Base-by-base conservation (phyloP, 306 rosid genomes). In the Ormosia emarginata region DNA sequence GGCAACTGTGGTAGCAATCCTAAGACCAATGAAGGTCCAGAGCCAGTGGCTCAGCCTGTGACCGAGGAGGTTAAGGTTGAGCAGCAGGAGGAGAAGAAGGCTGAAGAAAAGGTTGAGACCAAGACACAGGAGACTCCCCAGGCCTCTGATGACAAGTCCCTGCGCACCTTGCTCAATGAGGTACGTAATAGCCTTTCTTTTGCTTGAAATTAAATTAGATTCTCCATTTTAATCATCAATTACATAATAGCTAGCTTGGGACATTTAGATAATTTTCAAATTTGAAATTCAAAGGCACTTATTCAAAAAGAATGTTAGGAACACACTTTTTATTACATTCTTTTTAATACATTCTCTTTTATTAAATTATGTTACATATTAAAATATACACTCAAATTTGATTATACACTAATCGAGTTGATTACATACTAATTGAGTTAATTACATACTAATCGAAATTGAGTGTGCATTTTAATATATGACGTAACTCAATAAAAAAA, bases 1-100 rank as follows among this genome's bases (percentile, higher is more conserved):
- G 89, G 89, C 47, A 83, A 83, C 61, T 86, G 89, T 79, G 87
- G 83, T 40, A 80, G 87, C 84, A 75, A 64, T 41, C 85, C 87
- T 2, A 86, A 86, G 83, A 86, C 89, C 71, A 17, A 12, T 0
- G 89, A 86, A 47, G 87, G 89, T 69, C 71, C 65, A 0, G 64
- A 46, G 8, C 61, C 81, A 2, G 29, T 8, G 39, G 46, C 65
- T 0, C 24, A 17, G 30, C 74, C 74, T 1, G 56, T 67, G 41
- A 61, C 43, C 0, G 24, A 56, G 62, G 81, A 81, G 46, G 73
- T 64, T 11, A 47, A 71, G 74, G 84, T 13, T 82, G 66, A 36
- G 15, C n/a, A 49, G 43, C 6, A 55, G 3, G 78, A 70, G 7
- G 43, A 37, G 4, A 56, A 10, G 30, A 24, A 61, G 66, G 66